Conservation (phyloP, 2,329 filamentous ascomycete species). For the Ophiobolus disseminans region DNA sequence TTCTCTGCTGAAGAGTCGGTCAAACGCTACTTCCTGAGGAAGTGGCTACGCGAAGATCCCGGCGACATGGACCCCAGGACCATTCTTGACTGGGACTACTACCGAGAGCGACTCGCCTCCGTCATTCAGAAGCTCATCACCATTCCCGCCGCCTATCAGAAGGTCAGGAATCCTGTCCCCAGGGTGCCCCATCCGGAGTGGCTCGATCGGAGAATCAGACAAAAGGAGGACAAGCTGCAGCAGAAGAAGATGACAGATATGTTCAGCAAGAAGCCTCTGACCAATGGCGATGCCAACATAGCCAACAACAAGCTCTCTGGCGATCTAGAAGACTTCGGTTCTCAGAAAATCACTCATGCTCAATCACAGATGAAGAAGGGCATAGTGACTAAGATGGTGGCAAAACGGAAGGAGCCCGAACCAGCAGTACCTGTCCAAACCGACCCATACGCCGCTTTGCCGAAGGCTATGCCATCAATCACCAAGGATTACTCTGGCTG, state of each 20-base stretch:
- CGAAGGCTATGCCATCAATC: conserved; percentile 82
- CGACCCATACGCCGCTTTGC: conserved; percentile 83
- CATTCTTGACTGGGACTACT: conserved; percentile 97
- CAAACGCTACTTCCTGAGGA: conserved; percentile 87
- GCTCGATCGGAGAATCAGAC: conserved; percentile 90
- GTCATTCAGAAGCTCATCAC: conserved; percentile 99
- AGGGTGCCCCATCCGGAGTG: conserved; percentile 94
- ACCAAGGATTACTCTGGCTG: conserved; percentile 88
- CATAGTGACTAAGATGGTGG: conserved; percentile 53
- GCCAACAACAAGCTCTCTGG: conserved; percentile 62
- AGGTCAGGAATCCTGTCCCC: conserved; percentile 92
- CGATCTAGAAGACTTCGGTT: conserved; percentile 84
- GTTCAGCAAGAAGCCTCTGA: conserved; percentile 76
- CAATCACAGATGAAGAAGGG: conserved; percentile 51
- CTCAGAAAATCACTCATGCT: conserved; percentile 57
- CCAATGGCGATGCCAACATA: conserved; percentile 72
- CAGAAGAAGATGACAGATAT: conserved; percentile 98
- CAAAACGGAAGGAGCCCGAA: conserved; percentile 59
- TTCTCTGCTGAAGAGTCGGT: conserved; percentile 91
- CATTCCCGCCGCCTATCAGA: conserved; percentile 95
- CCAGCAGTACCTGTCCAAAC: conserved; percentile 61
- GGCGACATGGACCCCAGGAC: conserved; percentile 87
- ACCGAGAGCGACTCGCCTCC: conserved; percentile 91
- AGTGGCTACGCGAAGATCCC: conserved; percentile 95
- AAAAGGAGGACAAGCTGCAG: conserved; percentile 96